phyloP scores from a whole-genome alignment of 768 basidiomycete genomes.

The Mycena metata region DNA sequence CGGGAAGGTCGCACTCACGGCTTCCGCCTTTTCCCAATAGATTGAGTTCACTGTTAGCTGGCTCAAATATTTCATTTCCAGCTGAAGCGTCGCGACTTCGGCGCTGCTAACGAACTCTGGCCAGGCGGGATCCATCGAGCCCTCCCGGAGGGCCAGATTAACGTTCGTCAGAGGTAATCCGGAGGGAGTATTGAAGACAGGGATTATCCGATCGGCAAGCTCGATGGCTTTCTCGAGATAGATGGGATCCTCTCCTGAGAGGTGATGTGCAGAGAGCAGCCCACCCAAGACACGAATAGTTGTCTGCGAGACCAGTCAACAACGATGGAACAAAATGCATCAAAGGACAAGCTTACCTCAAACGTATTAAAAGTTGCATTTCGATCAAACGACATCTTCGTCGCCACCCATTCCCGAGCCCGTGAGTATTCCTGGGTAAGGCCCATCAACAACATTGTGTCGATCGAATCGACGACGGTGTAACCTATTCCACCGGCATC shows the following conservation, averaged over 20 bases:
- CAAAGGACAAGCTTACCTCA: conserved; percentile 68
- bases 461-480: conserved; percentile 89
- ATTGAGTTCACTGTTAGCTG: conserved; percentile 79
- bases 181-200: conserved; percentile 84
- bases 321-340: background rate
- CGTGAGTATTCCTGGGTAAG: conserved; percentile 83
- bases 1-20: conserved; percentile 53
- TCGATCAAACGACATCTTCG: conserved; percentile 78
- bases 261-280: conserved; percentile 86
- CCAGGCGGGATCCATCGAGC: conserved; percentile 71
- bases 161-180: conserved; percentile 87
- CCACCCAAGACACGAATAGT: conserved; percentile 95
- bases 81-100: conserved; percentile 89
- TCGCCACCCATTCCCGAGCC: conserved; percentile 82
- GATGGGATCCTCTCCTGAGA: conserved; percentile 75
- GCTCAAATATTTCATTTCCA: conserved; percentile 92
- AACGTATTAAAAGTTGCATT: conserved; percentile 90
- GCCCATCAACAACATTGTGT: conserved; percentile 90
- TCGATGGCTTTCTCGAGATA: conserved; percentile 85
- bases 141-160: conserved; percentile 75
- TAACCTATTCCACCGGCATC: conserved; percentile 88
- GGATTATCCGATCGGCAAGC: conserved; percentile 87
- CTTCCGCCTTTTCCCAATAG: conserved; percentile 88
- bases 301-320: conserved; percentile 62
- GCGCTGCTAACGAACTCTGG: conserved; percentile 80